Base-by-base conservation (phyloP, 2,329 filamentous ascomycete genomes). In the Pezicula rhizophila region DNA sequence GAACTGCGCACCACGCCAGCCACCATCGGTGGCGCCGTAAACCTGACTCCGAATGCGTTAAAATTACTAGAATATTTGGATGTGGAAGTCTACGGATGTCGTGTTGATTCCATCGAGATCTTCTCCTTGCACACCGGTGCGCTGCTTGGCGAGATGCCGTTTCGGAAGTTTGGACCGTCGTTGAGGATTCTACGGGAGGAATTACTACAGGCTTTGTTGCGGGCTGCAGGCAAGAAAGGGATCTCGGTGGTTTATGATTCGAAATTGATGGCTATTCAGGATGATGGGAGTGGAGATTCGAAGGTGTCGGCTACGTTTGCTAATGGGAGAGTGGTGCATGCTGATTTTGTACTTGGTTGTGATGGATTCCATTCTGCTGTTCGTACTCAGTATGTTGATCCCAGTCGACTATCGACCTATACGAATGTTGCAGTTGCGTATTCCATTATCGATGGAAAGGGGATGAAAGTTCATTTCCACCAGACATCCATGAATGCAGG, bases 41-140 rank as follows among this genome's bases (percentile, higher is more conserved):
- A 72, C 57, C 63, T 75, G n/a, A 73, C 72, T 2, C 71, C 72
- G 1, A 69, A 73, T 48, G 70, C 70, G 8, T 61, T 74, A 5
- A 65, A 70, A 2, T 61, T 76, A 3, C 66, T 80, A 4, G 63
- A 68, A 26, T 58, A 63, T 15, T 58, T 76, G 6, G 68, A 68
- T 23, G 61, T 70, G 11, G 58, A 64, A 11, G 52, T 64, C 4
- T 39, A 42, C 2, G 42, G 52, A 1, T 53, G 46, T 35, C 55
- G 54, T 6, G 45, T 57, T 5, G 38, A 53, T 28, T 56, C 56
- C 33, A 62, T 65, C 38, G 60, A 65, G 47, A 57, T 62, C 25
- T 57, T 63, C 20, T 54, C 59, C n/a, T 58, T 62, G 20, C 59
- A 61, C 20, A 63, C 60, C 5, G 60, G 61, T 6, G 31, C 44